These are phyloP conservation scores for Quercus suber DNA, from an alignment of 306 rosid species.

Conservation along the genomic window DNA sequence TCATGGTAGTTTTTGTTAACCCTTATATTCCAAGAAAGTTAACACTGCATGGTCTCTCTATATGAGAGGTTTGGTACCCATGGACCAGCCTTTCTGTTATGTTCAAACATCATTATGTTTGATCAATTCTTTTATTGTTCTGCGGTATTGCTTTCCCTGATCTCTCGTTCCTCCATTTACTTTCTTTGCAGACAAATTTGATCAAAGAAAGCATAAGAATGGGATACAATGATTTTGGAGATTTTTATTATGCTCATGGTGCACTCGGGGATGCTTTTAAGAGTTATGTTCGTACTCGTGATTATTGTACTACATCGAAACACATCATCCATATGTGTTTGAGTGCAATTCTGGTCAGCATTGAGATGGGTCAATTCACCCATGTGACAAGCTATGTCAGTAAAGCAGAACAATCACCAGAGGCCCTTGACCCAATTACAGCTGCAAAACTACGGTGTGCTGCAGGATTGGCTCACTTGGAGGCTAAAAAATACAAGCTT, in stretches of 20 bases:
- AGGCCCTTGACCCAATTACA: conserved; percentile 57
- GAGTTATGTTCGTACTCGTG: conserved; percentile 90
- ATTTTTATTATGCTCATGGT: conserved; percentile 89
- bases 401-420: conserved; percentile 83
- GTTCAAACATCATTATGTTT: background rate
- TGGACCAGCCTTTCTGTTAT: background rate
- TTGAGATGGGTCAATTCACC: conserved; percentile 97
- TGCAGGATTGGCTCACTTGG: conserved; percentile 91
- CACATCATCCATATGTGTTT: conserved; percentile 94
- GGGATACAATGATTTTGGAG: conserved; percentile 99
- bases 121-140: background rate
- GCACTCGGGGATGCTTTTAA: conserved; percentile 89
- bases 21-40: background rate
- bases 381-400: conserved; percentile 86
- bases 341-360: conserved; percentile 94
- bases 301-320: conserved; percentile 93
- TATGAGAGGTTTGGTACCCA: background rate
- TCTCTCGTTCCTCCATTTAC: conserved; percentile 21
- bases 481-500: conserved; percentile 92
- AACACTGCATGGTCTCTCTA: background rate
- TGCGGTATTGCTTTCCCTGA: background rate
- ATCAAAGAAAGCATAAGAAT: conserved; percentile 98
- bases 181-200: conserved; percentile 77
- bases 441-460: conserved; percentile 81
- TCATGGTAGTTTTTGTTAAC: background rate